Base-by-base conservation (phyloP, 177 flowering plant genomes). In the Vitis hybrid region DNA sequence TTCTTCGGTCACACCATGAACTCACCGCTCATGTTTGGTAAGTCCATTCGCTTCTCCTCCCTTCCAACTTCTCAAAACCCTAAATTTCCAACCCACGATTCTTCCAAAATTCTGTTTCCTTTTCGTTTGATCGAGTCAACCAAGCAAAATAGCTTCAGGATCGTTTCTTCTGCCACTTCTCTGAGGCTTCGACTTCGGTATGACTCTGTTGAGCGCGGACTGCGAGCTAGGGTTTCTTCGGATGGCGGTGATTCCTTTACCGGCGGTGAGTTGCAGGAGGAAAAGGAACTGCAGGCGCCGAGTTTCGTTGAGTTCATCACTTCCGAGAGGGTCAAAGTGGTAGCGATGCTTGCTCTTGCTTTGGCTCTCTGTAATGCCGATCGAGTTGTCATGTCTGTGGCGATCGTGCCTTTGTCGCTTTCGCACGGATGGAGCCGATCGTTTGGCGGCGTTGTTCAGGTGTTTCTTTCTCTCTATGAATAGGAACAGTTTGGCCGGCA, bases 351-450 rank as follows among this genome's bases (percentile, higher is more conserved):
- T 3, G 98, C 85, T 5, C 70, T 91, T 69, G 96, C 98, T 31
- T 79, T 93, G 66, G 88, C 91, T 2, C 89, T 95, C 10, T 95
- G 99, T 59, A 95, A 88, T 76, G 96, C 98, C 1, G 99, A 95
- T 75, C 83, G 99, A 14, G 99, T 91, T 39, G 97, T 95, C 4
- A 95, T 95, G 98, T 95, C 99, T 0, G 97, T 95, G 22, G 98
- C 93, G 2, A 93, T 95, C 61, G 93, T 95, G 16, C 99, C 99
- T 12, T 67, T 95, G 68, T 93, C 97, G 2, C 70, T 83, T 3
- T 68, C 92, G 50, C 78, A 85, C 54, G 92, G 94, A 3, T 95
- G 99, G 99, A 82, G 87, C 67, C 86, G 81, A 65, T 88, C 98
- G 10, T 95, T 95, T 66, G 81, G 91, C 13, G 99, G 98, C 48